Percentiles rank a stretch among this genome's conserved stretches.
phyloP scores from a whole-genome alignment of 1,139 yeast species.

The Pichia terricola region DNA sequence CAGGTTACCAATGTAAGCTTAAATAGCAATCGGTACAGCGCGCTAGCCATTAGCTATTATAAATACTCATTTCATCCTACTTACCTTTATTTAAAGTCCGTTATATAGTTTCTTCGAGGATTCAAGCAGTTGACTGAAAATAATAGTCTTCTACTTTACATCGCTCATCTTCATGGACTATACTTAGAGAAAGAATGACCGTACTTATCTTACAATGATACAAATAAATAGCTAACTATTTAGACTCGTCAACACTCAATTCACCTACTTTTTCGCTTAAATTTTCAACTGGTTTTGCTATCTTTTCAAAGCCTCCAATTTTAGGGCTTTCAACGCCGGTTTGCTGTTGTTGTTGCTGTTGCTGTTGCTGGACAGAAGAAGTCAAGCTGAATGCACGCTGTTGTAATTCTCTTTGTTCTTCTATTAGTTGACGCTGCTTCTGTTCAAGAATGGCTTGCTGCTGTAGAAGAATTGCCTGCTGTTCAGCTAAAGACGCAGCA shows the following conservation, averaged over 20 bases:
- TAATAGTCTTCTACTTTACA: too few species aligned
- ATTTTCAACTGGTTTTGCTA: slow-evolving; percentile 4
- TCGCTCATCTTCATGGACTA: too few species aligned
- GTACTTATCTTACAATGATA: too few species aligned
- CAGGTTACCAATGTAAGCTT: too few species aligned
- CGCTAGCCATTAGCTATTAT: too few species aligned
- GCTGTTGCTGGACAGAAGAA: slow-evolving; percentile 10
- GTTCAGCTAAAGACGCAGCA: slow-evolving; percentile 3
- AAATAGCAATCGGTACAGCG: too few species aligned
- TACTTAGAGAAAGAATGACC: too few species aligned
- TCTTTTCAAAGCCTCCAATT: background rate
- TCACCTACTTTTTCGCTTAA: slow-evolving; percentile 18
- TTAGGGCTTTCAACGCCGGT: background rate
- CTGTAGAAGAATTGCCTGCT: slow-evolving; percentile 11
- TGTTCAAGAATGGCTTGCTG: slow-evolving; percentile 14
- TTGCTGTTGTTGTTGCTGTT: slow-evolving; percentile 5
- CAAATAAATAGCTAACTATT: too few species aligned
- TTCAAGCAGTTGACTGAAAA: too few species aligned
- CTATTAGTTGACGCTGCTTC: slow-evolving; percentile 12
- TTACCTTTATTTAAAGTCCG: too few species aligned
- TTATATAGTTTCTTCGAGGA: too few species aligned
- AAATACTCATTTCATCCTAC: too few species aligned
- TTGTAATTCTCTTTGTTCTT: slow-evolving; percentile 13
- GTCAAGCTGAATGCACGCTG: slow-evolving; percentile 15
- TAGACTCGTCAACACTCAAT: slow-evolving; percentile 10